Percentiles rank a stretch among this genome's conserved stretches.
Conservation (phyloP, 225 moss, liverwort and hornwort species). For the Asterella californica region DNA sequence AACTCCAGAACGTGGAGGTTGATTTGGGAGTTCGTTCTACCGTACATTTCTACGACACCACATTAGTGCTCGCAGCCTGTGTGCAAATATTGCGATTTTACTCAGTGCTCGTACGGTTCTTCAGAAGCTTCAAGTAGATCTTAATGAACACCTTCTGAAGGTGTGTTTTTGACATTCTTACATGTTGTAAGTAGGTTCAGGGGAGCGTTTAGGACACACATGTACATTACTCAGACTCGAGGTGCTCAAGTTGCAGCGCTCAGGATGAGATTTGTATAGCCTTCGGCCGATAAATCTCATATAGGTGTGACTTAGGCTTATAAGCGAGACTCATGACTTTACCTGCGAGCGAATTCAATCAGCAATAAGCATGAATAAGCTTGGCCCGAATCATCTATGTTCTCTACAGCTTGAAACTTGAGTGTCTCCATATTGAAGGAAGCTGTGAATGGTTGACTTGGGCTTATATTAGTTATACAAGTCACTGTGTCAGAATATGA, state of each 20-base stretch:
- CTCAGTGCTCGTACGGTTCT: no score
- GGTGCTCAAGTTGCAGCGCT: not conserved
- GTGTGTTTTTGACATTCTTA: not conserved
- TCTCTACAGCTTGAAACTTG: no score
- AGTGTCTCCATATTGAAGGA: no score
- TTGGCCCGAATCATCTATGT: no score
- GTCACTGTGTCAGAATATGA: no score
- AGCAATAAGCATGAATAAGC: not conserved
- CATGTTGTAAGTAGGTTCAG: not conserved
- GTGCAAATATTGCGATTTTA: not conserved
- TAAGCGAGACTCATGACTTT: not conserved
- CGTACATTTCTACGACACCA: not conserved
- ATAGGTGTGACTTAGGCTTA: not conserved
- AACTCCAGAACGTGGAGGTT: not conserved
- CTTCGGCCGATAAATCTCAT: not conserved
- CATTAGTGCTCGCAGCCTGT: not conserved
- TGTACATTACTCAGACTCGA: constrained; percentile 13
- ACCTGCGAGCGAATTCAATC: not conserved
- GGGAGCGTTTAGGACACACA: not conserved
- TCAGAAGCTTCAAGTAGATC: not conserved
- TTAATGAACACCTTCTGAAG: not conserved
- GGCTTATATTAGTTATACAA: no score
- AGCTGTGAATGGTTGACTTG: no score
- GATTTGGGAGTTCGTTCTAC: not conserved
- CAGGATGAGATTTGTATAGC: not conserved